A percentile compares a stretch with the other conserved stretches of the same genome.
These are phyloP conservation scores for Mucor saturninus DNA, from an alignment of 371 early-diverging fungal genomes.

Conservation along the genomic window DNA sequence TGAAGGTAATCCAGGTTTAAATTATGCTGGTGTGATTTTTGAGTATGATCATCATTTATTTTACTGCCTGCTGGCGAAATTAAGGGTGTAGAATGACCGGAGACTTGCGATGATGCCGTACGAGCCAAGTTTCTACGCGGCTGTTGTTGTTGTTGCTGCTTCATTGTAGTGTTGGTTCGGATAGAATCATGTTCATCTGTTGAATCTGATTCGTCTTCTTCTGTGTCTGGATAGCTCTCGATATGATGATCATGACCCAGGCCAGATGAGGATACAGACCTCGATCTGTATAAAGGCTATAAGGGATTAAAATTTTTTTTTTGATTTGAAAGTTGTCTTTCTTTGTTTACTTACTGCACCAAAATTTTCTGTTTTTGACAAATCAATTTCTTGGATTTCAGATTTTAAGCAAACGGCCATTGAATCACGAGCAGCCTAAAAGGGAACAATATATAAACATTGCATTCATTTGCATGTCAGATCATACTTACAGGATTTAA, in stretches of 20 bases:
- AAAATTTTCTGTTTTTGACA: slow-evolving; percentile 29
- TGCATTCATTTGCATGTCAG: no score
- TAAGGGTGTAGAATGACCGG: slow-evolving; percentile 25
- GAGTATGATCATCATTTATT: slow-evolving; percentile 22
- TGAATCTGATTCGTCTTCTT: slow-evolving; percentile 50
- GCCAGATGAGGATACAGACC: slow-evolving; percentile 38
- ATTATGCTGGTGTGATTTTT: slow-evolving; percentile 26
- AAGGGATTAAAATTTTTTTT: background rate
- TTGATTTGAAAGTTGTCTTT: no score
- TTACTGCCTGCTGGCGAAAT: slow-evolving; percentile 41
- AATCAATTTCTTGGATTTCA: slow-evolving; percentile 64
- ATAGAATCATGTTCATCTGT: slow-evolving; percentile 35
- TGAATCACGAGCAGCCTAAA: slow-evolving; percentile 34
- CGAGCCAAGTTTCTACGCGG: slow-evolving; percentile 6
- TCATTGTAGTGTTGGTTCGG: slow-evolving; percentile 7
- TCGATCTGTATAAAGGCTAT: slow-evolving; percentile 32
- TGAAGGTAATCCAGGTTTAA: slow-evolving; percentile 50
- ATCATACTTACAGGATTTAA: slow-evolving; percentile 40
- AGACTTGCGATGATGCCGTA: slow-evolving; percentile 12
- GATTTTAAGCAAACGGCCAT: slow-evolving; percentile 59
- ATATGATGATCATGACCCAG: slow-evolving; percentile 28
- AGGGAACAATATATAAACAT: background rate
- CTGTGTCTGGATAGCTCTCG: slow-evolving; percentile 59
- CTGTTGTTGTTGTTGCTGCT: slow-evolving; percentile 3
- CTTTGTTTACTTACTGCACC: slow-evolving; percentile 11